Evolutionary conservation across 257 asterid species (phyloP).

Genomic region (Mitragyna speciosa): DNA sequence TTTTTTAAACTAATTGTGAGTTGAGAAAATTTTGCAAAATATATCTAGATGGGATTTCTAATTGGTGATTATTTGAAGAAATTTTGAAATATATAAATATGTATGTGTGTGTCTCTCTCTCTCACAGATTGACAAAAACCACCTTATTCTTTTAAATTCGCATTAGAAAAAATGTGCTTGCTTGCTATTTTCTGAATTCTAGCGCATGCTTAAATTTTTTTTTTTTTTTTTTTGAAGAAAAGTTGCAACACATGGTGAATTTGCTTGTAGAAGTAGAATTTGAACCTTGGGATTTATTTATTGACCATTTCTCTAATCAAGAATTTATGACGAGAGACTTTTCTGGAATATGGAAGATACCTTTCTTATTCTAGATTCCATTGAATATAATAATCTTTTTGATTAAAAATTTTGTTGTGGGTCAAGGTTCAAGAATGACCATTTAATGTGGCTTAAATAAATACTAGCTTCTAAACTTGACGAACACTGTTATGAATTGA

Average conservation of each 20-base stretch:
- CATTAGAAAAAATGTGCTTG: no score
- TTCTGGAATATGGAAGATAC: constrained; percentile 22
- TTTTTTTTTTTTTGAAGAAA: no score
- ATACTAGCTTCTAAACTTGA: neutral
- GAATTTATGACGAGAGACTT: neutral
- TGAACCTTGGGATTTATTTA: neutral
- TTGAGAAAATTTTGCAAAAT: no score
- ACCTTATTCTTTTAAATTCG: no score
- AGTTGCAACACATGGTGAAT: neutral
- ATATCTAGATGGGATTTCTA: no score
- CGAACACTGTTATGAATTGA: neutral
- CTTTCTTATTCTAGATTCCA: constrained; percentile 12
- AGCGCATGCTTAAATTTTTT: no score
- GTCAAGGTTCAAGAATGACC: neutral
- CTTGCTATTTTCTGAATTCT: no score
- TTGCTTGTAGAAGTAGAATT: neutral
- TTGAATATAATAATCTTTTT: neutral
- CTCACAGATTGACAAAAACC: no score
- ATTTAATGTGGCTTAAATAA: neutral
- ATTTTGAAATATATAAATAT: no score
- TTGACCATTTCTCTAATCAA: neutral
- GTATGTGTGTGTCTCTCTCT: no score
- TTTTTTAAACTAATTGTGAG: no score
- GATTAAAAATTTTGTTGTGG: neutral
- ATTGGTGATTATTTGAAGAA: no score